phyloP scores from a whole-genome alignment of 2,329 filamentous ascomycete species.

The Neonectria magnoliae region DNA sequence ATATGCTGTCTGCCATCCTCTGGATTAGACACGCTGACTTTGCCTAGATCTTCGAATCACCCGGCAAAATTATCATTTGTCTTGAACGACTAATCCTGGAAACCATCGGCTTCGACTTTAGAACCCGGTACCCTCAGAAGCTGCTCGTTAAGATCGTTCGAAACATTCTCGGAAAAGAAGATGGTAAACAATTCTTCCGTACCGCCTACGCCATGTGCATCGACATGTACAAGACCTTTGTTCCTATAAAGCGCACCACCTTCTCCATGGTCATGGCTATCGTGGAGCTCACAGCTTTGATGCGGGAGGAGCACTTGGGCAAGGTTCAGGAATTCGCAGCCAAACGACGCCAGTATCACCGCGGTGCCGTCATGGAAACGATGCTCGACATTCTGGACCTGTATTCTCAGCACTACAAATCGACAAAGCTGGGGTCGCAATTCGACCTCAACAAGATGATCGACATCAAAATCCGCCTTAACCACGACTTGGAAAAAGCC shows the following conservation, averaged over 20 bases:
- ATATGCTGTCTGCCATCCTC: too few species aligned
- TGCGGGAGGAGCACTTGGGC: constrained; percentile 62
- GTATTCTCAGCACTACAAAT: constrained; percentile 83
- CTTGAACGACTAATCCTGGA: constrained; percentile 94
- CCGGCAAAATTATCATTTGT: constrained; percentile 84
- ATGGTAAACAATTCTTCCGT: constrained; percentile 66
- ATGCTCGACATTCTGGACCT: constrained; percentile 91
- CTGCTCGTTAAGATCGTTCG: constrained; percentile 82
- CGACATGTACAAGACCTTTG: constrained; percentile 93
- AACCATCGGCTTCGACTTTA: constrained; percentile 92
- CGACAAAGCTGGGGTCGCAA: constrained; percentile 77
- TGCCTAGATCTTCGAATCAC: constrained; percentile 77
- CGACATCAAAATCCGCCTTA: constrained; percentile 85
- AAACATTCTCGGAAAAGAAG: constrained; percentile 56
- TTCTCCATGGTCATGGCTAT: constrained; percentile 86
- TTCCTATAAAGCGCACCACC: constrained; percentile 88
- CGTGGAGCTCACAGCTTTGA: constrained; percentile 79
- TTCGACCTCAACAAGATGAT: constrained; percentile 84
- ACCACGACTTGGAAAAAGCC: constrained; percentile 78
- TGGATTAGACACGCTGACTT: constrained; percentile 14
- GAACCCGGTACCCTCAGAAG: constrained; percentile 87
- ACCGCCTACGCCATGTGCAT: constrained; percentile 84
- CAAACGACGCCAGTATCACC: constrained; percentile 57
- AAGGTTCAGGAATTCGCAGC: constrained; percentile 60
- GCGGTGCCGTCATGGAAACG: constrained; percentile 73